These are phyloP conservation scores for Ricinus communis DNA, from an alignment of 345 rosid species.

Conservation along the genomic window DNA sequence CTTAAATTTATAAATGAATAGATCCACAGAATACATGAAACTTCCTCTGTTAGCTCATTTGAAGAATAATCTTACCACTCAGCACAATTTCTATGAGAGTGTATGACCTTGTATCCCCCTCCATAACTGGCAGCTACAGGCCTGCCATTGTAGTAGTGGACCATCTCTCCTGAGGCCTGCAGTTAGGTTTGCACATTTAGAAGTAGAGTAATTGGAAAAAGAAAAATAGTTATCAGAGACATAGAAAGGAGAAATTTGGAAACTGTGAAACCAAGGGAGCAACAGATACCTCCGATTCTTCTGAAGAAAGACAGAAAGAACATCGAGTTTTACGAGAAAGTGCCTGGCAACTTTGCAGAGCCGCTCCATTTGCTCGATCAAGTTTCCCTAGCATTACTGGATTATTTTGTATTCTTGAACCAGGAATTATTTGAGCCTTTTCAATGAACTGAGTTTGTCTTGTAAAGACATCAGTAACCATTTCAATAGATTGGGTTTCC, in stretches of 20 bases:
- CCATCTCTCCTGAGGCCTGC: constrained; percentile 88
- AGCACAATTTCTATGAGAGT: constrained; percentile 75
- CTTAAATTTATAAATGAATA: background rate
- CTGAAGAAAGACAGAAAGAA: constrained; percentile 76
- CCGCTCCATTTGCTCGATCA: constrained; percentile 18
- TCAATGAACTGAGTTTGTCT: constrained; percentile 21
- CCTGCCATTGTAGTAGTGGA: constrained; percentile 62
- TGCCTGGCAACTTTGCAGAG: constrained; percentile 42
- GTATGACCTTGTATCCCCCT: constrained; percentile 59
- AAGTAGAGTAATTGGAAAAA: constrained; percentile 1
- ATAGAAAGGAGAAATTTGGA: background rate
- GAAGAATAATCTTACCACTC: constrained; percentile 65
- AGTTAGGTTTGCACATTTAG: constrained; percentile 18
- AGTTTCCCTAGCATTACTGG: constrained; percentile 27
- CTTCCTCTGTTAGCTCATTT: background rate
- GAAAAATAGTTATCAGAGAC: background rate
- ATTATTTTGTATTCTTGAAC: constrained; percentile 19
- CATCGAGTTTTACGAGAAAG: constrained; percentile 36
- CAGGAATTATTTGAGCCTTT: constrained; percentile 21
- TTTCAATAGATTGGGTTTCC: background rate
- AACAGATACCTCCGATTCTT: constrained; percentile 62
- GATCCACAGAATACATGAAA: background rate
- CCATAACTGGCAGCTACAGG: constrained; percentile 56
- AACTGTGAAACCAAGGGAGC: background rate
- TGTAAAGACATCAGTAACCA: constrained; percentile 2